Evolutionary conservation across 2,329 filamentous ascomycete genomes (phyloP).

Genomic region (Stagonosporopsis vannaccii): DNA sequence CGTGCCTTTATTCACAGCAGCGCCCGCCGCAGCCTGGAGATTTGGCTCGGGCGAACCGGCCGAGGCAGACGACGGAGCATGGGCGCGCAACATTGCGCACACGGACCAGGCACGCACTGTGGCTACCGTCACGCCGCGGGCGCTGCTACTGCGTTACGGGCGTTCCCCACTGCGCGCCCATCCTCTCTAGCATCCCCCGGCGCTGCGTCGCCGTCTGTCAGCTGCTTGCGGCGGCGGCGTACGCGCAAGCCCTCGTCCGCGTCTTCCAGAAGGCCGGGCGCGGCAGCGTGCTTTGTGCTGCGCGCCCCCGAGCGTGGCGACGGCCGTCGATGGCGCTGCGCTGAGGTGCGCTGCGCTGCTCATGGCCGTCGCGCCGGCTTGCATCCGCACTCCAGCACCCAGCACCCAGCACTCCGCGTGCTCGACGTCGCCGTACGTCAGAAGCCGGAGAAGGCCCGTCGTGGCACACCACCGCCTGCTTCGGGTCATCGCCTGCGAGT

Average conservation of each 20-base stretch:
- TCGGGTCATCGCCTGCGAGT: conserved; percentile 13
- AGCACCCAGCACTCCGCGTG: neutral
- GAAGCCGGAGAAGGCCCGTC: conserved; percentile 16
- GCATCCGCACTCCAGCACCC: neutral
- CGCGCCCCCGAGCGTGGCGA: neutral
- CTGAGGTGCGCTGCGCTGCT: neutral
- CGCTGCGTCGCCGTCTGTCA: neutral
- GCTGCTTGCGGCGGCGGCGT: conserved; percentile 13
- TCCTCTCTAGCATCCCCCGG: conserved; percentile 11
- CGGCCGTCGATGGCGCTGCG: too few relatives aligned
- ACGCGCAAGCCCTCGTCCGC: conserved; percentile 5
- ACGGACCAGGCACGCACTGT: conserved; percentile 6
- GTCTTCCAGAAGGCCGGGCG: conserved; percentile 13
- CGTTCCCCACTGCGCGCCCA: conserved; percentile 8
- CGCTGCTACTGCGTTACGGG: conserved; percentile 6
- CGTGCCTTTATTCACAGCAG: conserved; percentile 5
- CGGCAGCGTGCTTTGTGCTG: conserved; percentile 10
- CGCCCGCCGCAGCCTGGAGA: neutral
- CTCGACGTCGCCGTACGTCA: conserved; percentile 10
- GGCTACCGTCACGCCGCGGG: conserved; percentile 12
- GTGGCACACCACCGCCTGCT: conserved; percentile 14
- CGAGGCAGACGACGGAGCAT: conserved; percentile 6
- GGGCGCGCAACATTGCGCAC: conserved; percentile 2
- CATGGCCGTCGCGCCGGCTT: conserved; percentile 1
- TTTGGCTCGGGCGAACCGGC: conserved; percentile 9